These are phyloP conservation scores for Theobroma grandiflorum DNA, from an alignment of 441 rosid species.

Conservation along the genomic window DNA sequence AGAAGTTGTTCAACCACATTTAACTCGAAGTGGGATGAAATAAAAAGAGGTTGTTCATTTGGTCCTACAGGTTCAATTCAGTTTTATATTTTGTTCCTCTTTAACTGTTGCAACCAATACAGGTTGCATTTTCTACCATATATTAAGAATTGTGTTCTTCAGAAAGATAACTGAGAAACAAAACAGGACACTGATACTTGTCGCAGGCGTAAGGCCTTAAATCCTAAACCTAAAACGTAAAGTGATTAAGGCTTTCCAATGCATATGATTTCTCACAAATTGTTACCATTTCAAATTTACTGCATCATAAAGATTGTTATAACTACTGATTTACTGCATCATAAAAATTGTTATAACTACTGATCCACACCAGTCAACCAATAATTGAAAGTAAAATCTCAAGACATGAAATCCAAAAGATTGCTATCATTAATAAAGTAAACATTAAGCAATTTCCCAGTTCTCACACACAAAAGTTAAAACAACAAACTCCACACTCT, in stretches of 20 bases:
- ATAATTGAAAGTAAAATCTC: not conserved
- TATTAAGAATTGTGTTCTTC: not conserved
- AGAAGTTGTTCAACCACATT: not conserved
- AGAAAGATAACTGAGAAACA: not conserved
- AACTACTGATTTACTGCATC: not conserved
- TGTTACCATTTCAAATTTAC: not conserved
- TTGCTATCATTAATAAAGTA: not conserved
- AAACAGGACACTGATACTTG: not conserved
- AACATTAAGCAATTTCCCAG: slow-evolving; percentile 3
- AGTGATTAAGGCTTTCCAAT: not conserved
- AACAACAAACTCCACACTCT: not conserved
- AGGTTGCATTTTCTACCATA: not conserved
- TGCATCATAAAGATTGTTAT: not conserved
- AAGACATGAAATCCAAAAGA: slow-evolving; percentile 4
- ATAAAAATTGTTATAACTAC: not conserved
- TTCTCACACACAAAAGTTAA: slow-evolving; percentile 4
- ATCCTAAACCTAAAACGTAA: not conserved
- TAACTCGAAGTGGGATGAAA: not conserved
- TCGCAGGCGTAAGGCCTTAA: not conserved
- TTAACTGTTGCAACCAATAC: not conserved
- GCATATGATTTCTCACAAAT: slow-evolving; percentile 11
- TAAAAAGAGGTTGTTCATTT: not conserved
- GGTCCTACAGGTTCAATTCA: not conserved
- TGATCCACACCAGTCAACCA: not conserved
- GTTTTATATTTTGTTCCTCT: slow-evolving; percentile 10